Evolutionary conservation across 495 filamentous ascomycete genomes (phyloP), one percentile per base, ranked within the genome.

Genomic region (Xylaria intraflava): DNA sequence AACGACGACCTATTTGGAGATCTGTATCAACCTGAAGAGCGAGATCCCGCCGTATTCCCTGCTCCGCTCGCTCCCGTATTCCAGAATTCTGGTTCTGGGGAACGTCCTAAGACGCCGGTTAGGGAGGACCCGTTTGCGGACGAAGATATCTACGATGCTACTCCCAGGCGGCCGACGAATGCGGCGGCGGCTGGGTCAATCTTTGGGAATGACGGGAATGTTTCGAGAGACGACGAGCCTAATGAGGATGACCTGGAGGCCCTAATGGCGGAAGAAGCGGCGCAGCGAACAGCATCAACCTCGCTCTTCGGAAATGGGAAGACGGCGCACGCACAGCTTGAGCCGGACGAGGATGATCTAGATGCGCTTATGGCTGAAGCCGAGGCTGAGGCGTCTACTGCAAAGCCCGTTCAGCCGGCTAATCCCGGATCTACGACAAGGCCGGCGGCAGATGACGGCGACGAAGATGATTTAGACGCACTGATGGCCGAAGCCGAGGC

Each of bases 211-310:
- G 53, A 47, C 6, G 23, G 46, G 22, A 33, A 46, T 20, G 43
- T 10, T 20, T 45, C 16, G 7, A 6, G 33, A 47, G 62, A 64
- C 17, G 73, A 62, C 12, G 67, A 67, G 1, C 69, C 71, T 0
- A 68, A 72, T 27, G 74, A 78, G 2, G 78, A 80, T 46, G 74
- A 79, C 38, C 50, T 80, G 2, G 77, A 78, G 60, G 75, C 72
- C 19, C 54, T 81, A 23, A 70, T 78, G 65, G 77, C 75, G 0
- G 74, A 77, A 52, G 62, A 62, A 19, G 76, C 75, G 52, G 65
- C 65, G 11, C 61, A 64, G 36, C 60, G 50, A 46, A 51, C 58
- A 9, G 51, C 45, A 24, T 39, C 40, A 6, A 55, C 51, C 4
- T 71, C 68, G 23, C 60, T 74, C 14, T 73, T 74, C 33, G 70